Base-by-base conservation (phyloP, 2,329 filamentous ascomycete genomes). In the Hymenoscyphus albidus region DNA sequence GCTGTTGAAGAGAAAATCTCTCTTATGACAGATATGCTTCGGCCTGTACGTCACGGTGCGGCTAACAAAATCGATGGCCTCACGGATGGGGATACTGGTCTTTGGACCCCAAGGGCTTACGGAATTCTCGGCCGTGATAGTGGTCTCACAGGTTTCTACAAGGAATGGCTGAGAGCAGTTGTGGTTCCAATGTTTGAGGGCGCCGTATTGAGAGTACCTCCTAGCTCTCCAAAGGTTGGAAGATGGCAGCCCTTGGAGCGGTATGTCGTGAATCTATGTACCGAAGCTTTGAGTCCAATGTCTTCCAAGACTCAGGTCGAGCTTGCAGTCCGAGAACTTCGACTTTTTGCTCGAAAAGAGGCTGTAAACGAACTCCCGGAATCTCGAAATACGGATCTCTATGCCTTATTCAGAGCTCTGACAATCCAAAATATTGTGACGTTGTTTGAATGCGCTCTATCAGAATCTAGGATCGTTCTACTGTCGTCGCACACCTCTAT, bases 1-100 rank as follows among this genome's bases (percentile, higher is more conserved):
- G 85, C 91, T 0, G 93, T 97, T 9, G 95, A 99, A 78, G 95
- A 99, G 79, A 98, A 97, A 79, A 99, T 99, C 72, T 87, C 87
- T 39, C 82, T 99, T 62, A 99, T 99, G 95, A 93, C 94, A 1
- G 95, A 99, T 77, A 89, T 99, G 78, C 80, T 99, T 69, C 87
- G 94, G 65, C 95, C 95, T 16, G 87, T 99, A 70, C 86, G 95
- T 70, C 95, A 98, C 76, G 95, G 92, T 42, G 95, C 95, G 56
- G 94, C 95, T 38, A 94, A 93, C 60, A 98, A 97, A 79, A 99
- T 99, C 67, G 95, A 99, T 75, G 95, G 95, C 22, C 82, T 99
- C 67, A 98, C 94, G 0, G 92, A 96, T 69, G 93, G 94, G 55
- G 95, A 98, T 75, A 97, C 92, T 62, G 95, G 94, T 1, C 88